phyloP scores from a whole-genome alignment of 805 yeast species.

The Metschnikowia continentalis region DNA sequence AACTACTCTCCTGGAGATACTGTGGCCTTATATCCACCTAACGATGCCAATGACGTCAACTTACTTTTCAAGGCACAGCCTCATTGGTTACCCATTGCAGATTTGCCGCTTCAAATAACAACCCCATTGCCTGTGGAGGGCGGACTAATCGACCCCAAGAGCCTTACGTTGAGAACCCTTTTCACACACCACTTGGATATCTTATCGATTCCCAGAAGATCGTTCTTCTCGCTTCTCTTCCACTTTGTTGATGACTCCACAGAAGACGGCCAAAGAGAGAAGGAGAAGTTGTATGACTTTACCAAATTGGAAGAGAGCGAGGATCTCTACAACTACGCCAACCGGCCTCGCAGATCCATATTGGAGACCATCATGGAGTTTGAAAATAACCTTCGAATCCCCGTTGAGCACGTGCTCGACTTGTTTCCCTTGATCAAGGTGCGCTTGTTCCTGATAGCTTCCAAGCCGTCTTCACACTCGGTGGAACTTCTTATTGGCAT shows the following conservation, averaged over 20 bases:
- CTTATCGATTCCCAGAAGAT: conserved; percentile 74
- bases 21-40: conserved; percentile 68
- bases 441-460: conserved; percentile 81
- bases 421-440: conserved; percentile 77
- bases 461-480: conserved; percentile 37
- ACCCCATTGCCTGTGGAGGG: conserved; percentile 48
- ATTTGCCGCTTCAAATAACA: conserved; percentile 43
- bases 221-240: conserved; percentile 71
- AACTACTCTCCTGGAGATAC: conserved; percentile 77
- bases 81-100: conserved; percentile 68
- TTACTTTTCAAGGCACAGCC: conserved; percentile 62
- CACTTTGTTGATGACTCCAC: conserved; percentile 50
- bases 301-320: conserved; percentile 68
- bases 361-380: conserved; percentile 83
- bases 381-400: conserved; percentile 62
- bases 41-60: conserved; percentile 61
- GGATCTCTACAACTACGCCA: conserved; percentile 86
- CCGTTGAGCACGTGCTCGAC: conserved; percentile 71
- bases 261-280: conserved; percentile 67
- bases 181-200: conserved; percentile 80
- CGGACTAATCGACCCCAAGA: conserved; percentile 47
- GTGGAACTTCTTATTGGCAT: conserved; percentile 77
- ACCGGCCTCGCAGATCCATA: conserved; percentile 84
- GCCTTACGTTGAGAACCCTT: conserved; percentile 65
- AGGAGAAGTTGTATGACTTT: conserved; percentile 72